Evolutionary conservation across 1,284 basidiomycete species (phyloP), one percentile per base, ranked within the genome.

Genomic region (Grifola frondosa): DNA sequence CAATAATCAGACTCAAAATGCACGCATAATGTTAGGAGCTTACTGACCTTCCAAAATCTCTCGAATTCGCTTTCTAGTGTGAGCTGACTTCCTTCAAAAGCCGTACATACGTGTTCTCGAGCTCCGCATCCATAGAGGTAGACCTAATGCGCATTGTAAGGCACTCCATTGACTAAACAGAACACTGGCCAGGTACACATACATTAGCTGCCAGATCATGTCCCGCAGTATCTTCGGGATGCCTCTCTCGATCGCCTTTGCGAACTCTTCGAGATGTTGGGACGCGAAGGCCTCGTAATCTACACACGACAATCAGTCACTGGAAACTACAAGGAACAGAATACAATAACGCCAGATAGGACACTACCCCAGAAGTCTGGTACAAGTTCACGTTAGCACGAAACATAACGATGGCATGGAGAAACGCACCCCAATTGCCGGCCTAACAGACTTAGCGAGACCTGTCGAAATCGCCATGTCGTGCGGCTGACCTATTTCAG

Each of bases 151-250:
- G 43, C 23, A 52, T 50, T 30, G 4, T 22, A 33, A 13, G 30
- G 11, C 6, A 30, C 41, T 23, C 9, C 13, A 30, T 28, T 34
- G 35, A 32, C 11, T 6, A n/a, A 5, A 50, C 40, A 29, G 20
- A 32, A 12, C 32, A 33, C 34, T 35, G 12, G 46, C 39, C 23
- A 43, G 31, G 40, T 47, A 30, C 34, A 59, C 58, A 50, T 70
- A 91, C 93, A 98, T 97, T 61, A 97, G 77, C 64, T 98, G 96
- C 95, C 95, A 98, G 71, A 96, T 87, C 82, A 97, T 94, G 19
- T 95, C 94, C 37, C n/a, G n/a, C n/a, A n/a, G n/a, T n/a, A n/a
- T n/a, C n/a, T n/a, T n/a, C n/a, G n/a, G n/a, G n/a, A n/a, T n/a
- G n/a, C n/a, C n/a, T n/a, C n/a, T n/a, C n/a, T n/a, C n/a, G n/a